These are phyloP conservation scores for Anastatica hierochuntica DNA, from an alignment of 345 rosid species.

Conservation along the genomic window DNA sequence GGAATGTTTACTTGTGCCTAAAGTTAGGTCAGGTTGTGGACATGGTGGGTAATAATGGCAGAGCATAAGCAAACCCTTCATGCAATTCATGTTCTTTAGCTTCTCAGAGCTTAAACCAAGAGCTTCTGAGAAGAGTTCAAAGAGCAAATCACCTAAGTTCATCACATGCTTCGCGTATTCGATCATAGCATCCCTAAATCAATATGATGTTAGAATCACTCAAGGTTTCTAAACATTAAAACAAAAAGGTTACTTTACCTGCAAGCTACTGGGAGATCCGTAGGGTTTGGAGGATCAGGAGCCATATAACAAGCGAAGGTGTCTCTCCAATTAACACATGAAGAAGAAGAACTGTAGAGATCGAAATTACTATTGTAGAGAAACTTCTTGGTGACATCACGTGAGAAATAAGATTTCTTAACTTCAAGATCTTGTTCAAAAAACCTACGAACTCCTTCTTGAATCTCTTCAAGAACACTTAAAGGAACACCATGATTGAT, in stretches of 20 bases:
- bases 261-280: constrained; percentile 37
- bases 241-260: constrained; percentile 11
- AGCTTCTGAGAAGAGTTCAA: constrained; percentile 36
- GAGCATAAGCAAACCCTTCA: constrained; percentile 16
- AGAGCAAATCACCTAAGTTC: constrained; percentile 25
- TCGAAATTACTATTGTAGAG: constrained; percentile 32
- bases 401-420: constrained; percentile 28
- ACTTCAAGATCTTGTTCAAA: constrained; percentile 30
- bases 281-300: constrained; percentile 28
- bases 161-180: constrained; percentile 27
- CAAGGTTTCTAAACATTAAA: too few species aligned
- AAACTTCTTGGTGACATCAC: constrained; percentile 21
- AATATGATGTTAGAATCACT: neutral
- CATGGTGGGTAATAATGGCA: constrained; percentile 39
- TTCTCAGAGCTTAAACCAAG: constrained; percentile 27
- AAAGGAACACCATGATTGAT: constrained; percentile 36
- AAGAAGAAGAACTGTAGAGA: constrained; percentile 18
- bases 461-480: constrained; percentile 25
- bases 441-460: constrained; percentile 29
- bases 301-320: constrained; percentile 25
- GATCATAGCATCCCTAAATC: constrained; percentile 28
- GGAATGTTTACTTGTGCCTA: constrained; percentile 27
- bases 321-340: constrained; percentile 38
- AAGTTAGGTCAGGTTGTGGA: constrained; percentile 38
- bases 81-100: constrained; percentile 24